Conservation (phyloP, 139 green algal genomes). For the Micractinium sp. region DNA sequence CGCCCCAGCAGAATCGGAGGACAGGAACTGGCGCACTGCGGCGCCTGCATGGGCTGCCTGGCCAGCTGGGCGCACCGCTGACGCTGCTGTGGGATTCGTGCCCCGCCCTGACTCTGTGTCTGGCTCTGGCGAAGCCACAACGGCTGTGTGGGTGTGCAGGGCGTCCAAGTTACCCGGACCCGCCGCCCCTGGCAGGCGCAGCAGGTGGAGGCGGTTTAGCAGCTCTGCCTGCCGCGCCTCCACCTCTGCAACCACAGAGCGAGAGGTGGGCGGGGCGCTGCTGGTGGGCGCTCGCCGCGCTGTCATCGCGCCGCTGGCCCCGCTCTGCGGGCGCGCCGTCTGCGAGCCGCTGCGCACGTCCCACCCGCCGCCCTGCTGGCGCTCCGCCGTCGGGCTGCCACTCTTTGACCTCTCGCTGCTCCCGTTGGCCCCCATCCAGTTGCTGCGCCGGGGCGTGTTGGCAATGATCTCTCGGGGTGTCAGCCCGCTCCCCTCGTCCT, state of each 20-base stretch:
- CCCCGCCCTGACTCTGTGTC: no score
- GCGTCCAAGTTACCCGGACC: no score
- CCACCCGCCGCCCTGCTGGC: background rate
- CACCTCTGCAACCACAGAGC: background rate
- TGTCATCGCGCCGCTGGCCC: background rate
- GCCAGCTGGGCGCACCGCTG: no score
- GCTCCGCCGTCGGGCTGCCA: background rate
- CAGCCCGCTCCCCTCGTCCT: background rate
- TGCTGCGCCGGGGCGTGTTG: background rate
- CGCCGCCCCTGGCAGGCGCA: background rate
- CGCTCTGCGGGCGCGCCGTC: background rate
- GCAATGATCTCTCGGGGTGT: conserved; percentile 10
- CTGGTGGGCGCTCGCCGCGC: background rate
- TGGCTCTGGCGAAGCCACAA: no score
- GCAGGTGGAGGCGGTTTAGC: background rate
- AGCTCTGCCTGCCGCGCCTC: background rate
- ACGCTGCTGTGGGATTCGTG: no score
- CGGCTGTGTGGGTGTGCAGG: no score
- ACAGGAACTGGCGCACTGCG: background rate
- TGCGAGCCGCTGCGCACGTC: background rate
- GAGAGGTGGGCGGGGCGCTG: background rate
- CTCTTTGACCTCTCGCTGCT: no score
- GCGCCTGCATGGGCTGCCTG: background rate
- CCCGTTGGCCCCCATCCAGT: background rate
- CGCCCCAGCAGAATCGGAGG: background rate